These are phyloP conservation scores for Eucalyptus pumila DNA, from an alignment of 345 rosid species.

Conservation along the genomic window DNA sequence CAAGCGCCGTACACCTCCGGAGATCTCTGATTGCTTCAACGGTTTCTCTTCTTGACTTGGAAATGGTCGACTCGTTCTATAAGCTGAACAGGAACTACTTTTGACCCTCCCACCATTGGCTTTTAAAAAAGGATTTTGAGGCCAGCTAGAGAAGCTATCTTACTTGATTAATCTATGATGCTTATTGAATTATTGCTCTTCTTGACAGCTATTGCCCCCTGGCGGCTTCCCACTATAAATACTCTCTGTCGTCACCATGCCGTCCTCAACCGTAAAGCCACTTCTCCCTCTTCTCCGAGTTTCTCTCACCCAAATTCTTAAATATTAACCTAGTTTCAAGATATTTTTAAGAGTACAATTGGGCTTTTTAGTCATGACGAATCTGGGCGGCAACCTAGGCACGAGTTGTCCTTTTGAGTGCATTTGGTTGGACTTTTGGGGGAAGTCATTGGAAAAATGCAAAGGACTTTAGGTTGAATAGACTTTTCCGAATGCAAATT, in stretches of 20 bases:
- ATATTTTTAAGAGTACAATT: background rate
- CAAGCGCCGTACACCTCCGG: background rate
- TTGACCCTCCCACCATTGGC: background rate
- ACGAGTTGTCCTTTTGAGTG: background rate
- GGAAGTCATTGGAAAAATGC: no score
- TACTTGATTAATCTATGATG: background rate
- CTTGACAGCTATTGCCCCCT: background rate
- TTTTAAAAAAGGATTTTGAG: background rate
- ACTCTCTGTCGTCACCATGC: background rate
- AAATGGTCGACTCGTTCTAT: background rate
- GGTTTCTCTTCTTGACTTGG: background rate
- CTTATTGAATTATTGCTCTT: background rate
- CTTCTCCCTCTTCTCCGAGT: background rate
- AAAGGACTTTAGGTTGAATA: no score
- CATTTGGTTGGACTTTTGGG: no score
- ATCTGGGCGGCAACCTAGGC: background rate
- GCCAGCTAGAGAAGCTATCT: background rate
- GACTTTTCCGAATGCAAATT: no score
- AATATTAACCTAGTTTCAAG: background rate
- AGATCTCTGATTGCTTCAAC: background rate
- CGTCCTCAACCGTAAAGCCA: background rate
- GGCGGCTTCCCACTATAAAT: background rate
- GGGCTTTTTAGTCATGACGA: background rate
- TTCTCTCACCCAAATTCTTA: background rate
- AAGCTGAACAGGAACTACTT: background rate